phyloP scores from a whole-genome alignment of 163 green algal genomes.

The Chloromonas sp. region DNA sequence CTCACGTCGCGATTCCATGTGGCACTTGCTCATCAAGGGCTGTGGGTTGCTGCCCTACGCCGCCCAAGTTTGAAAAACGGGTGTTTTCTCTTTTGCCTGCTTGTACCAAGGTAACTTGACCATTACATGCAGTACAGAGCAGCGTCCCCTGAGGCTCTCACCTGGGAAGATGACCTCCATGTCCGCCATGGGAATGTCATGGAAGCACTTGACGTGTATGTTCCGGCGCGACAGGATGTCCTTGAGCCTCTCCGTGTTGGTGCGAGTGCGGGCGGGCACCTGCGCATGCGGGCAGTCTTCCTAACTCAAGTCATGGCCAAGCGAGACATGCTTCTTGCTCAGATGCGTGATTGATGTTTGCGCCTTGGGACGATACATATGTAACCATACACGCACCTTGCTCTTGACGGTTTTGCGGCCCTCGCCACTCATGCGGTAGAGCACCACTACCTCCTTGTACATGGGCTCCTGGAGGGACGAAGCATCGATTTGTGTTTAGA shows the following conservation, averaged over 20 bases:
- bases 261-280: not conserved
- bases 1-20: no score
- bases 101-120: no score
- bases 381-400: not conserved
- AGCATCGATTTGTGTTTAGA: constrained; percentile 17
- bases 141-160: not conserved
- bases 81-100: no score
- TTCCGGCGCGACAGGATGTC: constrained; percentile 32
- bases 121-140: no score
- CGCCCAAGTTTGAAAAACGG: no score
- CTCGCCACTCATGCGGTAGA: constrained; percentile 32
- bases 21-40: no score
- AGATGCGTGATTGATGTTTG: no score
- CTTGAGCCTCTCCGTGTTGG: constrained; percentile 4
- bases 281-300: no score
- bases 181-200: constrained; percentile 70
- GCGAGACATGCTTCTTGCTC: no score
- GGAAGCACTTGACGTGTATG: constrained; percentile 71
- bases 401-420: constrained; percentile 4
- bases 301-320: no score
- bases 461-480: constrained; percentile 45
- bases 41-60: no score
- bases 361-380: no score
- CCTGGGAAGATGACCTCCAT: constrained; percentile 72
- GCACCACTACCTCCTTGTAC: constrained; percentile 57